Evolutionary conservation across 129 eudicot species (phyloP).

Genomic region (Pittosporum tobira): DNA sequence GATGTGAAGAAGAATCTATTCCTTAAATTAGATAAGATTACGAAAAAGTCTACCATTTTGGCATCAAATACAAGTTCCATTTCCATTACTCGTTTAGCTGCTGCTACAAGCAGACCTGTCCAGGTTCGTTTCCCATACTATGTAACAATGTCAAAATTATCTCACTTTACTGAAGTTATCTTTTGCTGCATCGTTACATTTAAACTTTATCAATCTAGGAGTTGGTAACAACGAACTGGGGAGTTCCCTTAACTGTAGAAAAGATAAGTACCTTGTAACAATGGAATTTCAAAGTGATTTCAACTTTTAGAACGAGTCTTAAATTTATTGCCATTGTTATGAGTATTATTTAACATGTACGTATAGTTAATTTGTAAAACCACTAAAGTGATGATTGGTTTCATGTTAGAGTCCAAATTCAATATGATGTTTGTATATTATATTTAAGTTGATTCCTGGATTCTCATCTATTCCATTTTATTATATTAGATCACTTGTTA

Average conservation of each 20-base stretch:
- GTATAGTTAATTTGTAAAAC: too few relatives aligned
- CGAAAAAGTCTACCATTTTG: constrained; percentile 64
- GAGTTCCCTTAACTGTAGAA: too few relatives aligned
- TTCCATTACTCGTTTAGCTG: constrained; percentile 73
- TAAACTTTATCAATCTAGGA: not conserved
- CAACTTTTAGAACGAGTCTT: not conserved
- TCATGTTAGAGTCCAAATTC: too few relatives aligned
- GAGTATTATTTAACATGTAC: not conserved
- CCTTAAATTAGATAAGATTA: constrained; percentile 42
- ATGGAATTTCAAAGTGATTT: too few relatives aligned
- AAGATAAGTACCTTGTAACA: too few relatives aligned
- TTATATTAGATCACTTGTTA: not conserved
- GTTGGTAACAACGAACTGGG: too few relatives aligned
- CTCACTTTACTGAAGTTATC: not conserved
- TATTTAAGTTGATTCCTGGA: not conserved
- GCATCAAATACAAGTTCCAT: constrained; percentile 95
- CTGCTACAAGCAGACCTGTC: constrained; percentile 65
- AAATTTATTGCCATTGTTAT: not conserved
- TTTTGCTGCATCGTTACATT: not conserved
- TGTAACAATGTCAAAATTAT: not conserved
- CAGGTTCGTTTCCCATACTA: constrained; percentile 33
- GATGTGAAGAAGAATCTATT: constrained; percentile 75
- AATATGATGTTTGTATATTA: not conserved
- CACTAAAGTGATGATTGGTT: too few relatives aligned
- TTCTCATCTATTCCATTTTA: not conserved